Conservation (phyloP, 306 rosid species). For the Dicorynia guianensis region DNA sequence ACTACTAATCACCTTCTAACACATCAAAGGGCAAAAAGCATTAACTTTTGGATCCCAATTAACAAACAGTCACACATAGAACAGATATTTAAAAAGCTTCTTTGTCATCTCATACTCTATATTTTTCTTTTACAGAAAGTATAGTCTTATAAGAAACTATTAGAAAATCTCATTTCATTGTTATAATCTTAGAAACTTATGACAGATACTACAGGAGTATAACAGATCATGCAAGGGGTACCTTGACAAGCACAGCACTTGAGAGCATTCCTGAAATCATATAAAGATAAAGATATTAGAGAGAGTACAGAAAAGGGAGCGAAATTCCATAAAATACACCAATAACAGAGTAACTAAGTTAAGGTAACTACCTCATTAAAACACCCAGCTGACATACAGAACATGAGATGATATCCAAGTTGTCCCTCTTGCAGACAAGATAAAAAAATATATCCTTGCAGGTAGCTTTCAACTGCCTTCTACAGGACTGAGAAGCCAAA, state of each 20-base stretch:
- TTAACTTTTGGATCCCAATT: conserved; percentile 24
- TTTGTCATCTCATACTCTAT: too few species aligned
- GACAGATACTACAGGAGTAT: conserved; percentile 33
- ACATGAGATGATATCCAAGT: conserved; percentile 65
- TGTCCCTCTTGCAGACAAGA: conserved; percentile 88
- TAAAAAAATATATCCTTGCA: conserved; percentile 73
- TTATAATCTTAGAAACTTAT: conserved; percentile 4
- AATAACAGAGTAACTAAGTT: conserved; percentile 17
- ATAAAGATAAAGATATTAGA: conserved; percentile 34
- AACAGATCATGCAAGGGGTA: conserved; percentile 41
- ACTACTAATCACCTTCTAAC: not conserved
- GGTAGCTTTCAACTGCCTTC: conserved; percentile 54
- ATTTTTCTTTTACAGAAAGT: conserved; percentile 11
- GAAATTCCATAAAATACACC: not conserved
- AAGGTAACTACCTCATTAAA: conserved; percentile 59
- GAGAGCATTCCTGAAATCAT: conserved; percentile 71
- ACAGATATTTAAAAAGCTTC: too few species aligned
- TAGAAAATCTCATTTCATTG: not conserved
- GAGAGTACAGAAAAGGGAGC: conserved; percentile 15
- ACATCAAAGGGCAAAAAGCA: not conserved
- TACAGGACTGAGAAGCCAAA: conserved; percentile 51
- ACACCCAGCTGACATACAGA: conserved; percentile 72
- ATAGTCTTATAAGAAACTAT: conserved; percentile 23
- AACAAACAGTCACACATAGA: conserved; percentile 19
- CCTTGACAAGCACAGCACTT: conserved; percentile 90